Evolutionary conservation across 768 basidiomycete genomes (phyloP), one percentile per base, ranked within the genome.

Genomic region (Xerocomellus chrysenteron): DNA sequence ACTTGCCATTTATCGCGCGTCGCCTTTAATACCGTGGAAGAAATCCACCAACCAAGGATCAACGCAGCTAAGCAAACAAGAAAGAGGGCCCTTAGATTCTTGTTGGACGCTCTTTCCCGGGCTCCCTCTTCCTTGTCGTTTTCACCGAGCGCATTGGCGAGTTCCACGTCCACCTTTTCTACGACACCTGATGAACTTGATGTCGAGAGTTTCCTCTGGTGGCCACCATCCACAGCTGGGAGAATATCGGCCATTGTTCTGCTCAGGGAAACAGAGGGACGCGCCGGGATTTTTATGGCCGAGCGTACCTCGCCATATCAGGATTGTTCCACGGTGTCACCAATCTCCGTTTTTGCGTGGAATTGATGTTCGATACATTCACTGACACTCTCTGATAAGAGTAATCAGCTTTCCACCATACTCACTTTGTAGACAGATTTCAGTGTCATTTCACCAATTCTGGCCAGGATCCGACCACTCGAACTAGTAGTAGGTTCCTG

Each of bases 41-140:
- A 87, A 36, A 94, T 85, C 91, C 91, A 94, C 91, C 91, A 94
- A 41, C 82, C 91, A 42, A 92, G 75, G 60, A 94, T 90, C 48
- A 86, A 67, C 13, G 77, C 64, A 11, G 85, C 87, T 1, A 86
- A 59, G 16, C 63, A 82, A 46, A 69, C 71, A 36, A 92, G 74
- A 46, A 84, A 67, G 62, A 74, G 73, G n/a, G 78, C 76, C 13
- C 79, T 75, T 52, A 71, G 61, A 54, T 54, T 71, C 56, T 55
- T 63, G 36, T 63, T 40, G n/a, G 55, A 50, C 6, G 41, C 37
- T 11, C 42, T 53, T 40, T 47, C 43, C 39, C 28, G 43, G 24
- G 30, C 2, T 4, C 14, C 48, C 10, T 54, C 55, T 55, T 56
- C 58, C 16, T 62, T 60, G 19, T 60, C 42, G 30, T 63, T 37